Percentiles rank a stretch among this genome's conserved stretches.
Conservation (phyloP, 2,329 filamentous ascomycete species). For the Ophiocordyceps robertsii region DNA sequence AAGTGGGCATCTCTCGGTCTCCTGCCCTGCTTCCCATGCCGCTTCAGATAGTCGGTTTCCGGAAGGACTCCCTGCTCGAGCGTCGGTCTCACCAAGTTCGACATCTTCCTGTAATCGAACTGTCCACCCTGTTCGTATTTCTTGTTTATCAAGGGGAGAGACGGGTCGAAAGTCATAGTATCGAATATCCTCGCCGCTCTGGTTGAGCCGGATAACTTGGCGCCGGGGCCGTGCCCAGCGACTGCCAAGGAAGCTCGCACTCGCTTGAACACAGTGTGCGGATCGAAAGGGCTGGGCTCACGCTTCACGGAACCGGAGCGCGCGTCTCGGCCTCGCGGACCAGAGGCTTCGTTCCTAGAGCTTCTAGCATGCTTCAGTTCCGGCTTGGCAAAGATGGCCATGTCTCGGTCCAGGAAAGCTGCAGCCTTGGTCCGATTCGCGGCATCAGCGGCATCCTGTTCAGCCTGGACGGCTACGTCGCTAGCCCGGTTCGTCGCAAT, state of each 20-base stretch:
- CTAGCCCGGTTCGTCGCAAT: conserved; percentile 5
- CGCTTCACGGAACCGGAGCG: conserved; percentile 28
- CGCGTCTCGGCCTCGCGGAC: conserved; percentile 16
- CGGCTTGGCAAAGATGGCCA: conserved; percentile 40
- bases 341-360: conserved; percentile 28
- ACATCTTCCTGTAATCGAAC: conserved; percentile 30
- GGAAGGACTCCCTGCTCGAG: conserved; percentile 22
- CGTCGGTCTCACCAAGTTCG: conserved; percentile 15
- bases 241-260: conserved; percentile 32
- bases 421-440: conserved; percentile 6
- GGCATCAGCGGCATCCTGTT: conserved; percentile 6
- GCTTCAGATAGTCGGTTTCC: conserved; percentile 33
- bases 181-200: conserved; percentile 37
- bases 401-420: conserved; percentile 10
- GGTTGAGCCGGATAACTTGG: conserved; percentile 8
- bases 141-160: conserved; percentile 38
- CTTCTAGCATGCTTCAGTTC: conserved; percentile 46
- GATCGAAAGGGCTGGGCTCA: conserved; percentile 42
- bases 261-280: conserved; percentile 44
- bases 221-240: conserved; percentile 8
- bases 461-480: conserved; percentile 4
- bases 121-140: conserved; percentile 45
- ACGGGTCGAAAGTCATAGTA: conserved; percentile 39
- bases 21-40: conserved; percentile 28
- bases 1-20: conserved; percentile 15